A percentile compares a stretch with the other conserved stretches of the same genome.
Evolutionary conservation across 179 eudicot species (phyloP).

Genomic region (Silene coronaria): DNA sequence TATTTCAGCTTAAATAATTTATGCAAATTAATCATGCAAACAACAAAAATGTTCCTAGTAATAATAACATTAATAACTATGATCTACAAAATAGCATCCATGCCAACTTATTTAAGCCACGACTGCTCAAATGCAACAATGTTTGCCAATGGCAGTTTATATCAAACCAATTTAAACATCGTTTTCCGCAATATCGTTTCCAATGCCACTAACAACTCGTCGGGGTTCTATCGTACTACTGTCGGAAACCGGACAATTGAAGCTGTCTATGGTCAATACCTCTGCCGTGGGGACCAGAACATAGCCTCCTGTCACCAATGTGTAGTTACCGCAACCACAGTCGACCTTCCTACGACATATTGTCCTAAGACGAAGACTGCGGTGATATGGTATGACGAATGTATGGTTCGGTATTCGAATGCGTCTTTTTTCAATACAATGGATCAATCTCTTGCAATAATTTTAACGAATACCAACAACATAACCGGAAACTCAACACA

Average conservation of each 20-base stretch:
- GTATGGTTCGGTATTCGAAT: constrained; percentile 30
- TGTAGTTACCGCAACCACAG: constrained; percentile 15
- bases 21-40: too few species aligned
- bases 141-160: not conserved
- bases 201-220: constrained; percentile 10
- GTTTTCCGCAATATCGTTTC: constrained; percentile 6
- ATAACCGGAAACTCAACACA: constrained; percentile 5
- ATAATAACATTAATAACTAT: not conserved
- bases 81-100: not conserved
- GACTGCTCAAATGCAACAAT: not conserved
- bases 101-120: not conserved
- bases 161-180: constrained; percentile 18
- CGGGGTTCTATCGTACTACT: not conserved
- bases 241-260: not conserved
- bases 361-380: constrained; percentile 18
- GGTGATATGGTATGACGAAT: constrained; percentile 24
- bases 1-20: too few species aligned
- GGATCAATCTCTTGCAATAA: accelerated
- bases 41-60: not conserved
- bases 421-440: not conserved
- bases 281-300: constrained; percentile 28
- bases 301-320: constrained; percentile 15
- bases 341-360: not conserved
- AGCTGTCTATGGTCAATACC: constrained; percentile 31
- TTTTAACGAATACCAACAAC: not conserved